Base-by-base conservation (phyloP, 2,329 filamentous ascomycete species). In the Cryphonectria carpinicola region DNA sequence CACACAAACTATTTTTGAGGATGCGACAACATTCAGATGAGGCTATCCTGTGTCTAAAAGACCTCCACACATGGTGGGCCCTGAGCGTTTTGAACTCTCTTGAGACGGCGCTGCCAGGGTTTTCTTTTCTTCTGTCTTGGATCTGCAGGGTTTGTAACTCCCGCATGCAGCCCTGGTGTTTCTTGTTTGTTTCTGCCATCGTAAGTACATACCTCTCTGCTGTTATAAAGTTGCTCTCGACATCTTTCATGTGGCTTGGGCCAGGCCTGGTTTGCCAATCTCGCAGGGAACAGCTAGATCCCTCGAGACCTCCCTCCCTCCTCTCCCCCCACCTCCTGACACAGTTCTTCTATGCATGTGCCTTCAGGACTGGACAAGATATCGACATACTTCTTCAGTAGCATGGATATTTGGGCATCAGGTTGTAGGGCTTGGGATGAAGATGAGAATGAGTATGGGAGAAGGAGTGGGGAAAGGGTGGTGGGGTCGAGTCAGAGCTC, bases 401-500 rank as follows among this genome's bases (percentile, higher is more conserved):
- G 37, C 10, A 39, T 39, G 37, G 10, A 11, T 39, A 37, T 39
- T 11, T 3, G 3, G 11, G 32, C 32, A 39, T 11, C 11, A 39
- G 10, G 10, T 39, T 39, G 37, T 39, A 39, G 43, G 43, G 8
- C 19, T 46, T 46, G 43, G 6, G 43, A 46, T 22, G 43, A 46
- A 46, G 43, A 22, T 43, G 43, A 46, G 43, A 22, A 22, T 22
- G 37, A 39, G 37, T 13, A 39, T 13, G 10, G 11, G 37, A 39
- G 37, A 39, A 39, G 37, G 10, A 39, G 37, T 39, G 8, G 8
- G 37, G 37, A 39, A 39, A 39, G 37, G 37, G 37, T 39, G 37
- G 43, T 39, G 68, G 68, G 68, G 68, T 62, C 46, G 63, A 63
- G 68, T 54, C 43, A 11, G 46, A 60, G 65, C 69, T 61, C 52